Conservation (phyloP, 495 filamentous ascomycete species). For the Haplographium delicatum region DNA sequence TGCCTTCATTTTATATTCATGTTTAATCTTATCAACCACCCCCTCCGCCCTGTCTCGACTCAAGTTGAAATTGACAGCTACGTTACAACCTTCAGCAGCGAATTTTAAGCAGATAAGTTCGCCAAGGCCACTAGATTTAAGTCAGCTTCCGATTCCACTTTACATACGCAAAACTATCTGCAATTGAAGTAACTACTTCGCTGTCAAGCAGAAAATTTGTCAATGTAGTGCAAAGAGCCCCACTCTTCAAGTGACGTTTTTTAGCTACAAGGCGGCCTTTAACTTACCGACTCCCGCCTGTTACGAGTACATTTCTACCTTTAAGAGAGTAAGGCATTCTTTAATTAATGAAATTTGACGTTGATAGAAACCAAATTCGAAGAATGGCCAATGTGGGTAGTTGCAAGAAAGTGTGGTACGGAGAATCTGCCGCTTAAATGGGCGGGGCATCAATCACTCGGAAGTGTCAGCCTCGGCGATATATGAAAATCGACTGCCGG, state of each 20-base stretch:
- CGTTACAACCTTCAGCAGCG: slow-evolving; percentile 58
- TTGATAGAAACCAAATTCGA: too few relatives aligned
- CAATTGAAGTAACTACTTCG: too few relatives aligned
- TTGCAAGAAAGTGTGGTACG: too few relatives aligned
- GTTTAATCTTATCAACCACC: slow-evolving; percentile 45
- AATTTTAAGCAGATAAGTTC: slow-evolving; percentile 59
- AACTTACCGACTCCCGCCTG: slow-evolving; percentile 58
- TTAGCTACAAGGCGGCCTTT: background rate
- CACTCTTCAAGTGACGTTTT: too few relatives aligned
- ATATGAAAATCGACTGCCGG: too few relatives aligned
- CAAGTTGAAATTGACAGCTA: slow-evolving; percentile 66
- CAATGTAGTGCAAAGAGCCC: background rate
- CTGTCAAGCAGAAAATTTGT: too few relatives aligned
- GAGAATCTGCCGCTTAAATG: too few relatives aligned
- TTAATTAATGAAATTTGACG: too few relatives aligned
- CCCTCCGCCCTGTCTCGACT: slow-evolving; percentile 48
- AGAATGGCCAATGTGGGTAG: too few relatives aligned
- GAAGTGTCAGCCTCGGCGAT: too few relatives aligned
- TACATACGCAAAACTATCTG: too few relatives aligned
- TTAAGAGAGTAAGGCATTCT: slow-evolving; percentile 58
- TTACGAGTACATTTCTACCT: slow-evolving; percentile 61
- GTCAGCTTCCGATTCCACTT: background rate
- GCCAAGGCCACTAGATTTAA: slow-evolving; percentile 23
- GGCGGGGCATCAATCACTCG: too few relatives aligned
- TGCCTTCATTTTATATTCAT: slow-evolving; percentile 49